Evolutionary conservation across 2,329 filamentous ascomycete species (phyloP).

Genomic region (Aureobasidium lini): DNA sequence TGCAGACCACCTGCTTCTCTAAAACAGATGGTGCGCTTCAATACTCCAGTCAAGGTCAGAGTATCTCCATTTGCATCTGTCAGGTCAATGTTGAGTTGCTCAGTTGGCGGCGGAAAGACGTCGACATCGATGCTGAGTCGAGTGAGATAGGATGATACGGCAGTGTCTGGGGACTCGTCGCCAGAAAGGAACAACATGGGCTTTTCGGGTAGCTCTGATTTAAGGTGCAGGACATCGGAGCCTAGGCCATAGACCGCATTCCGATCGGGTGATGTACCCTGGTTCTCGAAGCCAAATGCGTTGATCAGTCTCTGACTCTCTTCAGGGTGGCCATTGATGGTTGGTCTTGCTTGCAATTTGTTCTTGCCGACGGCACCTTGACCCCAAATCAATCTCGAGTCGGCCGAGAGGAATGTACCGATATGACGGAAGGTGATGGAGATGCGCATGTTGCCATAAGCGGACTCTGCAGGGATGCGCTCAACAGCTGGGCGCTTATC

Average conservation of each 20-base stretch:
- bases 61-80: conserved; percentile 12
- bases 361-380: conserved; percentile 74
- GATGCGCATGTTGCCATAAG: conserved; percentile 70
- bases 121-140: conserved; percentile 20
- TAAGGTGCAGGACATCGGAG: conserved; percentile 70
- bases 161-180: conserved; percentile 24
- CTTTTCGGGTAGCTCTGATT: conserved; percentile 23
- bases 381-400: conserved; percentile 72
- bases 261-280: conserved; percentile 65
- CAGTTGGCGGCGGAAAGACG: conserved; percentile 1
- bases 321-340: conserved; percentile 61
- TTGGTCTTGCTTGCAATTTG: conserved; percentile 49
- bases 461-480: conserved; percentile 62
- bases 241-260: conserved; percentile 65
- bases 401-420: conserved; percentile 67
- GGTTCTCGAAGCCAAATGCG: conserved; percentile 83
- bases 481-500: conserved; percentile 68
- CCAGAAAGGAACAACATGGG: conserved; percentile 33
- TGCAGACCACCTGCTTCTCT: conserved; percentile 29
- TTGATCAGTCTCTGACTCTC: conserved; percentile 63
- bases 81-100: conserved; percentile 15
- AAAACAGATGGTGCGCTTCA: conserved; percentile 23
- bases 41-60: neutral
- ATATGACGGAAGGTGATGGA: conserved; percentile 88
- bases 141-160: conserved; percentile 28